Base-by-base conservation (phyloP, 768 basidiomycete genomes). In the Phlebiopsis flavidoalba region DNA sequence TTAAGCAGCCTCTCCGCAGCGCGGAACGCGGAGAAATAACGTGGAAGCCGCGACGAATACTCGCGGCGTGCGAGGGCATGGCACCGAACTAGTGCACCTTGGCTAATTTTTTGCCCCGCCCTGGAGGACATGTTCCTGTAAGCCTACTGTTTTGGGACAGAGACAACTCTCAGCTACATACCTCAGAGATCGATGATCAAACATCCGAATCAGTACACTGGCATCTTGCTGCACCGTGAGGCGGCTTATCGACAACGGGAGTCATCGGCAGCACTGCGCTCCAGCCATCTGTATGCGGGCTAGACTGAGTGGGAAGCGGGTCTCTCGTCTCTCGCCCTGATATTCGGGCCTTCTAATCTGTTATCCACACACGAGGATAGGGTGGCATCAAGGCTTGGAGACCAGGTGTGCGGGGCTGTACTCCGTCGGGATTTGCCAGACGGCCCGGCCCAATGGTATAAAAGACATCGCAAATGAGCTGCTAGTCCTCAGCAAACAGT, bases 401-500 rank as follows among this genome's bases (percentile, higher is more conserved):
- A 45, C 19, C 48, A 55, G 17, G 54, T 37, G 37, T 36, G 11
- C 19, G 11, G 24, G 15, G 22, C 14, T 35, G 40, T 45, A 36
- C 40, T 12, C 37, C 43, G 40, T 24, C 48, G 57, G 57, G 33
- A 48, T 10, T 31, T 14, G 17, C 46, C 46, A 58, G 48, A 31
- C 57, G 57, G 46, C 19, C 57, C 57, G 46, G 31, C 24, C 46
- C 46, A 58, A 35, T 35, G 19, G 35, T 58, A 58, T 48, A 58
- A 58, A 50, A 26, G 15, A 5, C 46, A 45, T 45, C 14, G 48
- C 48, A 43, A 43, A n/a, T 33, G 10, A 19, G 54, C 40, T 21
- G 19, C 10, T 6, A 33, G 33, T 60, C 59, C 36, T 46, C 59
- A 60, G 59, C 53, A 48, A 19, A 60, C 57, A 49, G 22, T 46